phyloP scores from a whole-genome alignment of 768 basidiomycete genomes.

The Lepiota subincarnata region DNA sequence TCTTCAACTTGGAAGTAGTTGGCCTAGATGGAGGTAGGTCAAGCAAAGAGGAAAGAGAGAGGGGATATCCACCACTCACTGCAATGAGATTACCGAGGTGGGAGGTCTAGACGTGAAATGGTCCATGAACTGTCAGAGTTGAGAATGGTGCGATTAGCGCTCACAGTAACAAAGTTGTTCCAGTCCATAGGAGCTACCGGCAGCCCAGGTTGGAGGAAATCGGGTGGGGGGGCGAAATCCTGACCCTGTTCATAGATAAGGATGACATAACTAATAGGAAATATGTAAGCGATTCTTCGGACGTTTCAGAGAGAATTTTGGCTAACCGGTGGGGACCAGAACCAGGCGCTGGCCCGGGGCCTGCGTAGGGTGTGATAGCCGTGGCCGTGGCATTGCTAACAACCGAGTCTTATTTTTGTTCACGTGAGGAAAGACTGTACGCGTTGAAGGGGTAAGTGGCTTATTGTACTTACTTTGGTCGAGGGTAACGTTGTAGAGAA shows the following conservation, averaged over 20 bases:
- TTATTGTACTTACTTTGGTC: constrained; percentile 26
- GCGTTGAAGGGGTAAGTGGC: background rate
- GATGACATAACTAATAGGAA: constrained; percentile 55
- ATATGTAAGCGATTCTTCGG: background rate
- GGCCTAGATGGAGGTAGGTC: constrained; percentile 34
- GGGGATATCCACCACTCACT: background rate
- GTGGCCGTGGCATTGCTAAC: constrained; percentile 42
- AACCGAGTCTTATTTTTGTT: constrained; percentile 23
- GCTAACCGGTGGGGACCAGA: constrained; percentile 69
- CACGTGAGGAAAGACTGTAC: background rate
- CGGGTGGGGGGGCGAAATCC: constrained; percentile 56
- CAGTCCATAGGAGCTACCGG: constrained; percentile 56
- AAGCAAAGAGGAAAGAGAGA: background rate
- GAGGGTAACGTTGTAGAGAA: constrained; percentile 61
- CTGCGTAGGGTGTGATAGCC: constrained; percentile 61
- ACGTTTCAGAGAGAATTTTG: background rate
- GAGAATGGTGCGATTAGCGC: background rate
- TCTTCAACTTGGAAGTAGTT: constrained; percentile 74
- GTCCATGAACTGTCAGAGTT: background rate
- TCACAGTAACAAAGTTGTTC: constrained; percentile 21
- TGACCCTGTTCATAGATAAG: constrained; percentile 62
- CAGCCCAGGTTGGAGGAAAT: constrained; percentile 44
- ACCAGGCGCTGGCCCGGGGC: constrained; percentile 65
- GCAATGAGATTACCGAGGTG: constrained; percentile 11
- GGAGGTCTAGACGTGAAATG: constrained; percentile 1